phyloP scores from a whole-genome alignment of 1,284 basidiomycete species.

The Cronartium quercuum region DNA sequence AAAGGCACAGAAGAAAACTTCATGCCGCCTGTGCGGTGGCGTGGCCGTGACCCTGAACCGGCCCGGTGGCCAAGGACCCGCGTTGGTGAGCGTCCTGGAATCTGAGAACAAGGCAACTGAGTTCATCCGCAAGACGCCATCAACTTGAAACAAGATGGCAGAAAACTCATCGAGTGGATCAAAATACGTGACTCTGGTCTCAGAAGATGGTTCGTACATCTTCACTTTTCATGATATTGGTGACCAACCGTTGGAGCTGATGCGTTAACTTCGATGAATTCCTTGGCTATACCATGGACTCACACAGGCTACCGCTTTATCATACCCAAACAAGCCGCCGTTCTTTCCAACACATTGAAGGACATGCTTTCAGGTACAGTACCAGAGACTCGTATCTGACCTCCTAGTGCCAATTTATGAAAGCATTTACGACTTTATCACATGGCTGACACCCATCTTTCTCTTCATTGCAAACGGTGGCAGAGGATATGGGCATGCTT shows the following conservation, averaged over 20 bases:
- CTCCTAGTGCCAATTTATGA: not conserved
- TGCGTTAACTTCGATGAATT: not conserved
- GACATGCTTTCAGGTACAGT: slow-evolving; percentile 10
- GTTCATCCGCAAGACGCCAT: too few species aligned
- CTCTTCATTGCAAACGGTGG: not conserved
- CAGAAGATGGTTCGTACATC: not conserved
- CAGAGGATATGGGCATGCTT: slow-evolving; percentile 36
- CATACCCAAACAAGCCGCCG: not conserved
- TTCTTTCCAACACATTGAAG: slow-evolving; percentile 17
- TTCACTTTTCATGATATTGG: not conserved
- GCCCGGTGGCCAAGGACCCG: too few species aligned
- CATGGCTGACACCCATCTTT: not conserved
- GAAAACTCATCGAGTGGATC: not conserved
- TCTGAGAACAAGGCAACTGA: too few species aligned
- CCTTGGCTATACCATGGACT: not conserved
- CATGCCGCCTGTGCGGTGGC: too few species aligned
- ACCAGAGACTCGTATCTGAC: not conserved
- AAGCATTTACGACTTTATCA: not conserved
- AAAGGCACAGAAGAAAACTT: too few species aligned
- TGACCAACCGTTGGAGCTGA: not conserved
- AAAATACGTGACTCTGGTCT: not conserved
- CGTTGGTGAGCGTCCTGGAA: too few species aligned
- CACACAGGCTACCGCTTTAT: not conserved
- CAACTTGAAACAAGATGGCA: not conserved
- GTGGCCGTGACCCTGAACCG: too few species aligned